Conservation (phyloP, 2,329 filamentous ascomycete species). For the Fusarium praegraminearum region DNA sequence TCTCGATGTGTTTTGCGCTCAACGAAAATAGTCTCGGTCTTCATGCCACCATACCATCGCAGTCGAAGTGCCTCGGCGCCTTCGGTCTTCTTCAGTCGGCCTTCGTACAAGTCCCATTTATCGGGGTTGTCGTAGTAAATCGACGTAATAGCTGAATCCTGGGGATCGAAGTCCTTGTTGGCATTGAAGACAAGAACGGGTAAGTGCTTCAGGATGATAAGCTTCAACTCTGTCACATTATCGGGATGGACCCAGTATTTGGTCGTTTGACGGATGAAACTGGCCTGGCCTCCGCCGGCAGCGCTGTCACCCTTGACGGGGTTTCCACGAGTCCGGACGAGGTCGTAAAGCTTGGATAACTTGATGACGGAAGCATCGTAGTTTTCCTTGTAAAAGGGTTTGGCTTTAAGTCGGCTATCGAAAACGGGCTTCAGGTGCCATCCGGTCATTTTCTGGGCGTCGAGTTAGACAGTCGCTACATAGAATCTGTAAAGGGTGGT, state of each 20-base stretch:
- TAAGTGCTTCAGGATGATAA: constrained; percentile 97
- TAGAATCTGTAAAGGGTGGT: background rate
- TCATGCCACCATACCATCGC: constrained; percentile 98
- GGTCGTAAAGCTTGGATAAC: constrained; percentile 93
- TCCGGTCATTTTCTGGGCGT: constrained; percentile 83
- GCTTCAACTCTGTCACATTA: constrained; percentile 97
- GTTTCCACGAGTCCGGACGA: constrained; percentile 92
- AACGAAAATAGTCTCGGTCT: constrained; percentile 93
- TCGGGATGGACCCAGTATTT: constrained; percentile 99
- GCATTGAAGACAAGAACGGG: constrained; percentile 97
- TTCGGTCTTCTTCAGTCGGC: constrained; percentile 96
- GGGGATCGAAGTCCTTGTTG: constrained; percentile 92
- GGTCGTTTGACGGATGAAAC: constrained; percentile 95
- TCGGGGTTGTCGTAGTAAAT: constrained; percentile 98
- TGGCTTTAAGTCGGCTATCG: constrained; percentile 91
- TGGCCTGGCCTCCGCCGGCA: constrained; percentile 91
- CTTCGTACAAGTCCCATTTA: constrained; percentile 93
- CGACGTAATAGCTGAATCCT: constrained; percentile 95
- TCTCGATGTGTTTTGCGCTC: constrained; percentile 98
- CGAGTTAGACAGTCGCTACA: constrained; percentile 36
- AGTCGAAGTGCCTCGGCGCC: constrained; percentile 96
- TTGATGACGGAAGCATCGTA: constrained; percentile 96
- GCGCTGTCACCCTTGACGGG: constrained; percentile 92
- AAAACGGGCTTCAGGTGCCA: constrained; percentile 98
- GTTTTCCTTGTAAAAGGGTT: constrained; percentile 99